These are phyloP conservation scores for Candida glaebosa DNA, from an alignment of 805 yeast species.

Conservation along the genomic window DNA sequence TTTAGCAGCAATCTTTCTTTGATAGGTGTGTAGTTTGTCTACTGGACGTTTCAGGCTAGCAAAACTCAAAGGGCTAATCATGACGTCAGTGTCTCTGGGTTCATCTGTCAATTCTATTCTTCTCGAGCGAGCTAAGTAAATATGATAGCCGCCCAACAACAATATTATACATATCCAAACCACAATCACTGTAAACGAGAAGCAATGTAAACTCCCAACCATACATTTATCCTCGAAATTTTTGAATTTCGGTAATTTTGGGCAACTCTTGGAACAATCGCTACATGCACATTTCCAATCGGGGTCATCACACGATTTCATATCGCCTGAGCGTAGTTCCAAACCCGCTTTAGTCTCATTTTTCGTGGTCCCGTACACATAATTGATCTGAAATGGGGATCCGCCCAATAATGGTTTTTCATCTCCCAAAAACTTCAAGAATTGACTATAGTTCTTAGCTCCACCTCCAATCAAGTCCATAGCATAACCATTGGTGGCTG, in stretches of 20 bases:
- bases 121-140: conserved; percentile 20
- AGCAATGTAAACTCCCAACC: conserved; percentile 67
- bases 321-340: conserved; percentile 22
- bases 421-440: conserved; percentile 87
- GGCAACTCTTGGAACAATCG: conserved; percentile 83
- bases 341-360: conserved; percentile 15
- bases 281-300: conserved; percentile 82
- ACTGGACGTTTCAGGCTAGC: conserved; percentile 7
- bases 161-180: conserved; percentile 41
- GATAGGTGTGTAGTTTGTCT: conserved; percentile 2
- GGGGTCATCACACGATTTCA: conserved; percentile 57
- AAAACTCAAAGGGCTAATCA: conserved; percentile 14
- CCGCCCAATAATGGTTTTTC: conserved; percentile 94
- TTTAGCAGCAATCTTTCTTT: conserved; percentile 5
- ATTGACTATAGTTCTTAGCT: conserved; percentile 66
- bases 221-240: conserved; percentile 41
- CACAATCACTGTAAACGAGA: conserved; percentile 59
- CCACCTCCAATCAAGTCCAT: conserved; percentile 99
- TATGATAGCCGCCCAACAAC: conserved; percentile 42
- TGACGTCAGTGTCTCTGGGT: conserved; percentile 13
- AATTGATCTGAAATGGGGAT: conserved; percentile 91
- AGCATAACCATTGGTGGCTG: conserved; percentile 93
- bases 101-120: conserved; percentile 5
- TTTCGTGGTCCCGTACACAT: conserved; percentile 40
- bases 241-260: conserved; percentile 50